phyloP scores from a whole-genome alignment of 306 rosid genomes.

The Trifolium pratense region DNA sequence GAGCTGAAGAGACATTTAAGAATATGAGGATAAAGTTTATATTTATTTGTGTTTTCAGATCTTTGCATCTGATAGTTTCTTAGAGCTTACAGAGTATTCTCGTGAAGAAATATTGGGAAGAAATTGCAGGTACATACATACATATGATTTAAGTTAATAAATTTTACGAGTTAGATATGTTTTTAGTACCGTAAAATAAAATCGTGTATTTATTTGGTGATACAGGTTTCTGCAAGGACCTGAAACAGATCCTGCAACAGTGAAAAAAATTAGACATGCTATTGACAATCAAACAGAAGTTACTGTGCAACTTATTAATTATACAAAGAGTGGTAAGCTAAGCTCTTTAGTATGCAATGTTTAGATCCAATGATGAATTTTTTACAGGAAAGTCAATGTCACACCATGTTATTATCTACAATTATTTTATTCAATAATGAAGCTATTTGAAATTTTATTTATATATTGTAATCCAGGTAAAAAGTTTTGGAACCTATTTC shows the following conservation, averaged over 20 bases:
- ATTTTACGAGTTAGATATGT: neutral
- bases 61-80: constrained; percentile 96
- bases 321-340: constrained; percentile 85
- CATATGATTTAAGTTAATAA: no score
- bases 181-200: neutral
- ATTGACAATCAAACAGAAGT: constrained; percentile 90
- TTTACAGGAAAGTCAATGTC: constrained; percentile 22
- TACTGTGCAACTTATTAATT: constrained; percentile 93
- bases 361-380: constrained; percentile 8
- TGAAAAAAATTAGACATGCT: constrained; percentile 86
- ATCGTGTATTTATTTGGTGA: constrained; percentile 26
- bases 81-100: constrained; percentile 92
- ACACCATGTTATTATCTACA: neutral
- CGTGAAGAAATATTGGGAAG: constrained; percentile 98
- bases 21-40: constrained; percentile 5
- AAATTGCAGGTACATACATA: constrained; percentile 76
- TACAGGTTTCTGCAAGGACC: constrained; percentile 95
- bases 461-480: constrained; percentile 64
- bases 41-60: constrained; percentile 57
- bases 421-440: constrained; percentile 1
- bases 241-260: constrained; percentile 93
- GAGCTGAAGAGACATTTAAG: neutral
- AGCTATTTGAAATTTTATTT: constrained; percentile 35
- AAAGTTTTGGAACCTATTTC: constrained; percentile 97
- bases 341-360: neutral